These are phyloP conservation scores for Bipolaris victoriae DNA, from an alignment of 2,329 filamentous ascomycete species.

Conservation along the genomic window DNA sequence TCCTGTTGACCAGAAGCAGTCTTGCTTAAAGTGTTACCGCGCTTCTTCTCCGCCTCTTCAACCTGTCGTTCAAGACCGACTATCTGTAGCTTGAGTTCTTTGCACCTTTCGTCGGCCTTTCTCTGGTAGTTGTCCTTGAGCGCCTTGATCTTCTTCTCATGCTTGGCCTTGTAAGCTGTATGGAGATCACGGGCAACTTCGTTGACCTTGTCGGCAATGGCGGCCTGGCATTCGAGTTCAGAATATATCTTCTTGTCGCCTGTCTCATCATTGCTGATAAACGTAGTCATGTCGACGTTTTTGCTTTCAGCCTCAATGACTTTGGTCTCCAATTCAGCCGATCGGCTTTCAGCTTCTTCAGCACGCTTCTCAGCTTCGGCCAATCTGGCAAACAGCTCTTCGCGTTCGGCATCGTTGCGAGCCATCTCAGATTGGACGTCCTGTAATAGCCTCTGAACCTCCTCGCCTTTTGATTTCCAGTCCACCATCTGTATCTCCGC, in stretches of 20 bases:
- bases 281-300: conserved; percentile 73
- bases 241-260: conserved; percentile 47
- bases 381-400: conserved; percentile 75
- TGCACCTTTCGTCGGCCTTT: conserved; percentile 86
- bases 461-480: conserved; percentile 83
- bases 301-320: conserved; percentile 64
- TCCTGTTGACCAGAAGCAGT: conserved; percentile 42
- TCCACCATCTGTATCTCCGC: conserved; percentile 75
- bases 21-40: conserved; percentile 70
- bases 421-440: conserved; percentile 84
- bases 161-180: conserved; percentile 92
- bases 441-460: conserved; percentile 82
- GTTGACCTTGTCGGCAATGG: conserved; percentile 91
- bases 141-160: conserved; percentile 92
- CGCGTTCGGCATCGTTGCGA: conserved; percentile 77
- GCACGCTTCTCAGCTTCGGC: conserved; percentile 76
- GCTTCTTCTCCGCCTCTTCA: conserved; percentile 70
- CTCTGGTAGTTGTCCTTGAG: conserved; percentile 82
- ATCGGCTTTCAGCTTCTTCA: conserved; percentile 76
- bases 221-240: conserved; percentile 58
- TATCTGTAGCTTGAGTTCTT: conserved; percentile 75
- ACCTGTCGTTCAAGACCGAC: conserved; percentile 75
- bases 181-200: conserved; percentile 78
- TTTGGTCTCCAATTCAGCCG: conserved; percentile 68
- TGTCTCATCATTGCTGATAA: conserved; percentile 46